These are phyloP conservation scores for Helicocarpus griseus DNA, from an alignment of 2,329 filamentous ascomycete genomes.

Conservation along the genomic window DNA sequence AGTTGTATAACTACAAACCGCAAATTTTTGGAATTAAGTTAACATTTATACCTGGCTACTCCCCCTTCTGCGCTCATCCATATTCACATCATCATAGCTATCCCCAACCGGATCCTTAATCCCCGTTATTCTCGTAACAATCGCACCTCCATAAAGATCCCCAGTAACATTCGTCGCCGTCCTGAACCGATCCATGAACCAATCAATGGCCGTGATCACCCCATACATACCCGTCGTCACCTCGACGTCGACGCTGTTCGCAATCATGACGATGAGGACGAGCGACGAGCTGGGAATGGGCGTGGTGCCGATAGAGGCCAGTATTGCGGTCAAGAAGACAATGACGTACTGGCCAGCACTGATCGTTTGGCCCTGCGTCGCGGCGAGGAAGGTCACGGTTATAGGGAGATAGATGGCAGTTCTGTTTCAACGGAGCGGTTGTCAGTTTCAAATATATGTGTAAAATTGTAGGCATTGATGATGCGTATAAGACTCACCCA, in stretches of 20 bases:
- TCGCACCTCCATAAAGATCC: constrained; percentile 38
- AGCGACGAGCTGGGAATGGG: constrained; percentile 45
- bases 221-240: constrained; percentile 41
- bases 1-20: background rate
- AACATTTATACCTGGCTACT: background rate
- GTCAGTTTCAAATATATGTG: background rate
- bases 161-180: constrained; percentile 43
- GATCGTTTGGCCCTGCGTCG: constrained; percentile 40
- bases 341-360: constrained; percentile 40
- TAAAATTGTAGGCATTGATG: background rate
- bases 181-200: constrained; percentile 48
- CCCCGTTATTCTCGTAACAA: constrained; percentile 34
- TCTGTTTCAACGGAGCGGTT: constrained; percentile 1
- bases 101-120: constrained; percentile 17
- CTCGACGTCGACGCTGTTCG: constrained; percentile 35
- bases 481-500: constrained; percentile 17
- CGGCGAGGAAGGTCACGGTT: constrained; percentile 44
- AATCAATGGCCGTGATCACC: constrained; percentile 46
- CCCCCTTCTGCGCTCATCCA: background rate
- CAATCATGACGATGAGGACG: constrained; percentile 45
- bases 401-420: constrained; percentile 49
- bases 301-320: constrained; percentile 45
- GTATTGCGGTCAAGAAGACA: constrained; percentile 39
- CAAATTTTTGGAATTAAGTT: too few species aligned
- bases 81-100: constrained; percentile 4